phyloP scores from a whole-genome alignment of 768 basidiomycete species.

The Mycena epipterygia region DNA sequence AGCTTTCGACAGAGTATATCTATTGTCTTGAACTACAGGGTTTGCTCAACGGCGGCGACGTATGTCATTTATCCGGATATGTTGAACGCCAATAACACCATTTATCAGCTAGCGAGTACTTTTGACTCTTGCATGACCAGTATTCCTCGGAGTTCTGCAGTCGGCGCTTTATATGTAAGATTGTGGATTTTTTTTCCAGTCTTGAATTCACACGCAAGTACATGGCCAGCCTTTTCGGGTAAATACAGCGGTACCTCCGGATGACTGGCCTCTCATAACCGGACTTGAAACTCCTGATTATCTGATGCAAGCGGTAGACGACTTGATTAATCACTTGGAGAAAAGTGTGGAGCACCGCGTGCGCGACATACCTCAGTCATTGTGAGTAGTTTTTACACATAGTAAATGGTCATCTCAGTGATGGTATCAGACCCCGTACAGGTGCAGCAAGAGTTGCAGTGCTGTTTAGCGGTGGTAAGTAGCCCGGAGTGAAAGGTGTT shows the following conservation, averaged over 20 bases:
- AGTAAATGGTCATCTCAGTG: background rate
- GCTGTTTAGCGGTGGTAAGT: constrained; percentile 82
- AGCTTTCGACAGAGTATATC: constrained; percentile 71
- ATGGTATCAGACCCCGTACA: constrained; percentile 34
- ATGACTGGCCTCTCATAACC: constrained; percentile 50
- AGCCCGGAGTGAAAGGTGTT: background rate
- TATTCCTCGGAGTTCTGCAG: constrained; percentile 21
- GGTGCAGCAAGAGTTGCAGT: constrained; percentile 78
- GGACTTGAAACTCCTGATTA: constrained; percentile 59
- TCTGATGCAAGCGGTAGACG: constrained; percentile 59
- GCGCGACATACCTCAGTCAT: constrained; percentile 70
- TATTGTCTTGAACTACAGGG: constrained; percentile 65
- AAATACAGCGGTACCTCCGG: constrained; percentile 62
- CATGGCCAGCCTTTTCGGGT: constrained; percentile 62
- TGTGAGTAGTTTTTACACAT: constrained; percentile 45
- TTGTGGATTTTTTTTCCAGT: background rate
- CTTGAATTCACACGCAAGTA: constrained; percentile 39
- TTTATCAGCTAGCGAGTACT: constrained; percentile 26
- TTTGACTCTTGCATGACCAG: constrained; percentile 28
- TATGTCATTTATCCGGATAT: constrained; percentile 10
- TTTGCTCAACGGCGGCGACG: constrained; percentile 30
- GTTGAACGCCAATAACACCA: background rate
- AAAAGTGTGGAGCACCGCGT: constrained; percentile 79
- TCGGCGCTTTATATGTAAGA: constrained; percentile 23
- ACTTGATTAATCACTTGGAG: constrained; percentile 68